A percentile compares a stretch with the other conserved stretches of the same genome.
phyloP scores from a whole-genome alignment of 768 basidiomycete species.

The Russula emetica region DNA sequence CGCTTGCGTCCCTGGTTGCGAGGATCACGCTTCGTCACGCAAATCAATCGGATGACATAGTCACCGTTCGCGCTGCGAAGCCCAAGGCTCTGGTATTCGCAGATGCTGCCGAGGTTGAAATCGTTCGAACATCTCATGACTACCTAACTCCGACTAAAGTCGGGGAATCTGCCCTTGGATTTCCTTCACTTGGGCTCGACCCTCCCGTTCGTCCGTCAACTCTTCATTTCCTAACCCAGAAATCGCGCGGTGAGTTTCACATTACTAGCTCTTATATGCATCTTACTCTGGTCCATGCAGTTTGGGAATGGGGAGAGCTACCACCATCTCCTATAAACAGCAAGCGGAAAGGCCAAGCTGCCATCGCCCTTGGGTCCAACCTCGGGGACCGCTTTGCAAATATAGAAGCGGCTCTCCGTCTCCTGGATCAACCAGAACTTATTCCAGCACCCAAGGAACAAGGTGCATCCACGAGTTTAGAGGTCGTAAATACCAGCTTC shows the following conservation, averaged over 20 bases:
- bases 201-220: not conserved
- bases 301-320: too few species aligned
- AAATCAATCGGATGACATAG: constrained; percentile 28
- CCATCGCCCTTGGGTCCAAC: constrained; percentile 86
- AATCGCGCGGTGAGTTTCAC: too few species aligned
- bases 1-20: constrained; percentile 68
- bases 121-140: constrained; percentile 45
- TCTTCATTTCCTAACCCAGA: not conserved
- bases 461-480: constrained; percentile 32
- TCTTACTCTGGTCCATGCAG: too few species aligned
- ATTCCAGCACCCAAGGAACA: constrained; percentile 32
- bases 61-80: constrained; percentile 63
- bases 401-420: constrained; percentile 69
- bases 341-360: too few species aligned
- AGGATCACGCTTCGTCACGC: constrained; percentile 45
- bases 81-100: constrained; percentile 68
- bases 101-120: constrained; percentile 56
- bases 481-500: constrained; percentile 75
- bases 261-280: too few species aligned
- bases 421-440: constrained; percentile 53
- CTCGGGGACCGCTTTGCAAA: constrained; percentile 82
- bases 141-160: constrained; percentile 31
- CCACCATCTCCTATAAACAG: too few species aligned
- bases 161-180: constrained; percentile 10
- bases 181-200: constrained; percentile 6